Evolutionary conservation across 164 flowering plant genomes (phyloP), one percentile per base, ranked within the genome.

Genomic region (Kingdonia uniflora): DNA sequence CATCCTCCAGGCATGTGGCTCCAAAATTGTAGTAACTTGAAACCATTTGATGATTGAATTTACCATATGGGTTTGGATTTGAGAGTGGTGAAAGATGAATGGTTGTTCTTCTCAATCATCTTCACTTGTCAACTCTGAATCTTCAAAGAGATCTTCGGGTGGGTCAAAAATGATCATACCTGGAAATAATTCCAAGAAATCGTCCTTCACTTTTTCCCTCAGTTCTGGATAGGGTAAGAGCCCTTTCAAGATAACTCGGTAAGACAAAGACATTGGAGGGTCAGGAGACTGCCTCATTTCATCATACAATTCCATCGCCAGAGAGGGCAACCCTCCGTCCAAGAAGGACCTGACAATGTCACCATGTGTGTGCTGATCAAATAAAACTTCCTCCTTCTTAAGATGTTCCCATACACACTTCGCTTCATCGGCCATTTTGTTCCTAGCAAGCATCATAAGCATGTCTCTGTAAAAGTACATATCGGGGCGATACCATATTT

Each of bases 381-480:
- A 92, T 22, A 74, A 61, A 47, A 94, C 95, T 51, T 70, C 84
- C 63, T 92, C 99, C 47, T 67, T 70, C 71, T 68, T 88, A 44
- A 86, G 56, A 69, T 92, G 95, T 45, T 52, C 75, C 96, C 95
- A 84, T 10, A 94, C 89, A 54, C 39, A 61, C 64, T 64, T 74
- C 33, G 78, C 63, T 64, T 82, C 87, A 15, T 76, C 85, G 4
- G 74, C 82, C 64, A 68, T 79, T 67, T 57, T 81, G 74, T 84
- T 88, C 63, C 89, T 75, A 42, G 95, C 91, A 62, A 94, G 95
- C 96, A 84, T 82, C 76, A 84, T 66, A 46, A 94, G 89, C 97
- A 86, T 88, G 71, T 94, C 97, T 51, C 95, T 77, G 78, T 84
- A 82, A 56, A 92, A 82, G 79, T 75, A 92, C 99, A 84, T 88